Conservation (phyloP, 352 stramenopile species). For the Pythium folliculosum region DNA sequence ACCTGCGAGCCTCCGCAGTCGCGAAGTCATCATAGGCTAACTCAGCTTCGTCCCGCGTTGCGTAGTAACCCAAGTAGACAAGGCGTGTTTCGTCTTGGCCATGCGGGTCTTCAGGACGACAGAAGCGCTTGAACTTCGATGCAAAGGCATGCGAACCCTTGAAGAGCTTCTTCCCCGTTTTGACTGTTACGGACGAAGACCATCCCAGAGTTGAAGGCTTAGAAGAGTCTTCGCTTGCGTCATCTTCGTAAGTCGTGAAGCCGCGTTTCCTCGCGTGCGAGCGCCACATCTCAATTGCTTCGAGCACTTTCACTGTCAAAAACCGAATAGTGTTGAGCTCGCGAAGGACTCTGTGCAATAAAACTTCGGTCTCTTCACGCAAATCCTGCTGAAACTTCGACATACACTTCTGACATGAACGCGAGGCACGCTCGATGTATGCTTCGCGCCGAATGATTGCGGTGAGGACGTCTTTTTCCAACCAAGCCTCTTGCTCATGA, state of each 20-base stretch:
- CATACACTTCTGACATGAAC: constrained; percentile 60
- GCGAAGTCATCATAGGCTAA: constrained; percentile 69
- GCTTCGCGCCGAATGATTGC: constrained; percentile 68
- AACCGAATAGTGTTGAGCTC: constrained; percentile 63
- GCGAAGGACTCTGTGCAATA: constrained; percentile 38
- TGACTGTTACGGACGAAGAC: constrained; percentile 69
- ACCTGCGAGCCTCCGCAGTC: constrained; percentile 49
- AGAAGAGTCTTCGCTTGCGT: constrained; percentile 5
- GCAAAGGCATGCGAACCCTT: constrained; percentile 72
- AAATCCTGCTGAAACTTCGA: constrained; percentile 65
- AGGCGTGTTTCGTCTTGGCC: constrained; percentile 62
- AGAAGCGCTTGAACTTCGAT: constrained; percentile 75
- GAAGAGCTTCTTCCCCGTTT: constrained; percentile 63
- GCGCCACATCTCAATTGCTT: constrained; percentile 67
- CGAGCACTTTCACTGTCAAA: constrained; percentile 69
- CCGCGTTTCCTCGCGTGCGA: constrained; percentile 50
- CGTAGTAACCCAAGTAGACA: constrained; percentile 73
- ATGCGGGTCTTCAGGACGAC: constrained; percentile 51
- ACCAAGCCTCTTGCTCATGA: constrained; percentile 59
- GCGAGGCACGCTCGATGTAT: constrained; percentile 39
- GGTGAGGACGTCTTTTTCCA: constrained; percentile 59
- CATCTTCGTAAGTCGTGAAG: constrained; percentile 45
- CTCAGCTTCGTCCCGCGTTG: constrained; percentile 66
- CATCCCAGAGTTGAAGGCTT: constrained; percentile 46
- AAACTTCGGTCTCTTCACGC: constrained; percentile 40